Evolutionary conservation across 345 rosid species (phyloP), one percentile per base, ranked within the genome.

Genomic region (Odontarrhena argentea): DNA sequence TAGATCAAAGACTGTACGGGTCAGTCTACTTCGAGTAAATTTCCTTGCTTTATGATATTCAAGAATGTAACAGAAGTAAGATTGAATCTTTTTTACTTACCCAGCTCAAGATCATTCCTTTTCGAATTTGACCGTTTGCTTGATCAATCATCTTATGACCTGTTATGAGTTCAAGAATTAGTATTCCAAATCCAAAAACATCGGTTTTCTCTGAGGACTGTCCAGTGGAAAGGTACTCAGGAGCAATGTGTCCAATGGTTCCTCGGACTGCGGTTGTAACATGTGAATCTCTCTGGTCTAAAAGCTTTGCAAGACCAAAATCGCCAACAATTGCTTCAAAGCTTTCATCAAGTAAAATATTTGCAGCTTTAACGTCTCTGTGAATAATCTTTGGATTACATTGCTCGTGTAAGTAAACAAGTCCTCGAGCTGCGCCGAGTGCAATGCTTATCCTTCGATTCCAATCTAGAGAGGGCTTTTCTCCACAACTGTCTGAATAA

Each of bases 271-370:
- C 97, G 1, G 99, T 88, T 3, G 98, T 93, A 52, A 93, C 95
- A 50, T 93, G 98, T 10, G 97, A 88, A 74, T 90, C 97, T 65
- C 86, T 78, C 61, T 78, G 77, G 74, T 94, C 98, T 60, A 93
- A 65, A 55, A 93, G 81, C 77, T 93, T 93, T 9, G 97, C 97
- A 0, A 93, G 88, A 32, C 98, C 97, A 65, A 93, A 93, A 71
- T 93, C 97, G 9, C 98, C 97, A 32, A 93, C 98, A 5, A 93
- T 87, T 24, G 96, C 96, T 82, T 94, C 97, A 67, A 88, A 90
- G 71, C 89, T 82, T 71, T 87, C 96, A 42, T 93, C 97, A 25
- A 90, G 96, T 25, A 93, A 71, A 52, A 93, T 88, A 45, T 93
- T 93, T 35, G 98, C 98, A 41, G 98, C 98, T 82, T 93, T 93